These are phyloP conservation scores for Penicillium odoratum DNA, from an alignment of 495 filamentous ascomycete genomes.

Conservation along the genomic window DNA sequence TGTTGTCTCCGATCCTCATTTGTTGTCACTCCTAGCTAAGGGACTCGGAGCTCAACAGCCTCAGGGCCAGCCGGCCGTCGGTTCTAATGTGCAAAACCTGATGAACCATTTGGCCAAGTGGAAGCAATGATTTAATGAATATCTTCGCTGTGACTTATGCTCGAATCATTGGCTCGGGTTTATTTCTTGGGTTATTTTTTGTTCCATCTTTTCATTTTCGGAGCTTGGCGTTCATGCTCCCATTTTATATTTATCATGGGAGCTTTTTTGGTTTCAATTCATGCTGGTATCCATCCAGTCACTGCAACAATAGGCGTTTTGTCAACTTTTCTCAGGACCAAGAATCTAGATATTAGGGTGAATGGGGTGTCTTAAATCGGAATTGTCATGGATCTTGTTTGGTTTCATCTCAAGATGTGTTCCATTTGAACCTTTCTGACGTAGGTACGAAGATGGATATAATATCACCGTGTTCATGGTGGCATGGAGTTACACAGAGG, in stretches of 20 bases:
- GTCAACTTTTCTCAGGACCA: slow-evolving; percentile 13
- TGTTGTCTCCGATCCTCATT: slow-evolving; percentile 40
- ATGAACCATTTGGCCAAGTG: slow-evolving; percentile 63
- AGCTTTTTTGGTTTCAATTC: not conserved
- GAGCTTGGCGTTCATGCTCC: slow-evolving; percentile 23
- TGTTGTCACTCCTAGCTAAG: slow-evolving; percentile 49
- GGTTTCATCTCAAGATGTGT: not conserved
- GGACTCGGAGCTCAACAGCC: slow-evolving; percentile 39
- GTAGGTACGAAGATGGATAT: slow-evolving; percentile 18
- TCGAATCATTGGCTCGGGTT: slow-evolving; percentile 1
- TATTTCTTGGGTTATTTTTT: slow-evolving; percentile 8
- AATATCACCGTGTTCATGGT: slow-evolving; percentile 10
- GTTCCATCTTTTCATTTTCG: slow-evolving; percentile 3
- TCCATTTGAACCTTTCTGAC: slow-evolving; percentile 3
- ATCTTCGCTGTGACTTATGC: slow-evolving; percentile 18
- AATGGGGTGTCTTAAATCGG: slow-evolving; percentile 16
- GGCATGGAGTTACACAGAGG: not conserved
- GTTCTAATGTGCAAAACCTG: slow-evolving; percentile 57
- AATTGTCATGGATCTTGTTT: slow-evolving; percentile 17
- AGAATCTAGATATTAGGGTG: slow-evolving; percentile 26
- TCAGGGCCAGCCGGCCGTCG: slow-evolving; percentile 40
- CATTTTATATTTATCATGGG: slow-evolving; percentile 5
- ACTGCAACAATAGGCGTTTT: slow-evolving; percentile 25
- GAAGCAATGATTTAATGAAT: slow-evolving; percentile 52
- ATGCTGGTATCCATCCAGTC: slow-evolving; percentile 22